phyloP scores from a whole-genome alignment of 2,329 filamentous ascomycete species.

The Aspergillus piperis region DNA sequence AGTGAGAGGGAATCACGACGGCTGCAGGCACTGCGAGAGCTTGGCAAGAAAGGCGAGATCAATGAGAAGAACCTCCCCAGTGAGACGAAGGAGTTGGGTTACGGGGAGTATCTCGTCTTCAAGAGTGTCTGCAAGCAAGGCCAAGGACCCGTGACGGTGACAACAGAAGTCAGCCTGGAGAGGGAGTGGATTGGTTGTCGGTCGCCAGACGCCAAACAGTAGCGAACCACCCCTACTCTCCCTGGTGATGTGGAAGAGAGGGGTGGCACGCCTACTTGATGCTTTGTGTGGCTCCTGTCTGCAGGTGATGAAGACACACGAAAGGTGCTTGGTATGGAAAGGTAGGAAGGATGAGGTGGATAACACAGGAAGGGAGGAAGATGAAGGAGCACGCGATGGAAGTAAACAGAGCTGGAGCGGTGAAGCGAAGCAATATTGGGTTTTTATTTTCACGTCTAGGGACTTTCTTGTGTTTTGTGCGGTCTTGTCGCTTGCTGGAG shows the following conservation, averaged over 20 bases:
- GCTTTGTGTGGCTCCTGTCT: background rate
- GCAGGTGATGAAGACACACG: background rate
- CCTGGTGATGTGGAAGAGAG: background rate
- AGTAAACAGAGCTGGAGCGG: background rate
- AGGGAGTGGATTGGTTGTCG: constrained; percentile 22
- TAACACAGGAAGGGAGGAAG: background rate
- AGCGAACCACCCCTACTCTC: background rate
- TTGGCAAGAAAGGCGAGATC: background rate
- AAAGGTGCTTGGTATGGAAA: background rate
- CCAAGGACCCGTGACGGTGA: background rate
- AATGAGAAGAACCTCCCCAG: background rate
- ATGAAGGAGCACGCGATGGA: background rate
- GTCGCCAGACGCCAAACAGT: background rate
- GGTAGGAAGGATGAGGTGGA: background rate
- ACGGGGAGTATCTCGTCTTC: constrained; percentile 22
- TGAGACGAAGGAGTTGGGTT: constrained; percentile 23
- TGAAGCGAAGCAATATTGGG: constrained; percentile 1
- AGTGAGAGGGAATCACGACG: constrained; percentile 34
- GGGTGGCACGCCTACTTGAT: background rate
- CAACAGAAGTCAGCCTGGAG: constrained; percentile 13
- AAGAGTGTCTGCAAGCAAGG: background rate
- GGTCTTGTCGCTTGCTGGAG: background rate
- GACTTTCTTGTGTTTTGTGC: background rate
- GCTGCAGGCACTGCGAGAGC: constrained; percentile 21
- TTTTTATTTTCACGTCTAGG: background rate